Conservation (phyloP, 495 filamentous ascomycete genomes). For the Talaromyces ruber region DNA sequence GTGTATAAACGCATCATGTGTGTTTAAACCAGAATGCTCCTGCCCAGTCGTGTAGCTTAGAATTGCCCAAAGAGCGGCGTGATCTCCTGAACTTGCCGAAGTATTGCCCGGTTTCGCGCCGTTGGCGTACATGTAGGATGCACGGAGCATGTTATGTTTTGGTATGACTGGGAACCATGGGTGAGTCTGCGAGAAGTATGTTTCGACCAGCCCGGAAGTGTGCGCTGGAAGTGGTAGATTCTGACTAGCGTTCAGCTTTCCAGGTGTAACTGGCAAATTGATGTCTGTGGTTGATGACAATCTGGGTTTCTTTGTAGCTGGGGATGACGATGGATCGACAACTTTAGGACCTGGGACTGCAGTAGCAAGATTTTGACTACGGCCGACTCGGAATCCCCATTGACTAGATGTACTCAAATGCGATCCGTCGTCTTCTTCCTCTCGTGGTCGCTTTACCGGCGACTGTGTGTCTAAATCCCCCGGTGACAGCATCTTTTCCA, state of each 20-base stretch:
- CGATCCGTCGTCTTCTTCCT: conserved; percentile 20
- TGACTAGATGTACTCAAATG: conserved; percentile 13
- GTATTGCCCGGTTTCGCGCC: conserved; percentile 29
- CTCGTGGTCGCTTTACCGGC: conserved; percentile 29
- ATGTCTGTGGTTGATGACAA: conserved; percentile 9
- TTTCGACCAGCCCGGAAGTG: conserved; percentile 57
- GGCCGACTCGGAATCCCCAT: conserved; percentile 29
- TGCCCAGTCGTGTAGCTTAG: conserved; percentile 46
- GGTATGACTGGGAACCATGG: conserved; percentile 66
- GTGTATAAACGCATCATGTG: conserved; percentile 4
- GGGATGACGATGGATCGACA: conserved; percentile 17
- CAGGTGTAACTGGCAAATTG: conserved; percentile 5
- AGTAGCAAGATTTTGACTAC: conserved; percentile 17
- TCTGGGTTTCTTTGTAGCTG: conserved; percentile 21
- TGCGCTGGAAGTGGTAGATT: conserved; percentile 46
- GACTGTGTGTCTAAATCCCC: conserved; percentile 16
- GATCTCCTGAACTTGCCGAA: conserved; percentile 42
- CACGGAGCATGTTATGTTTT: conserved; percentile 55
- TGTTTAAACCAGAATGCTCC: conserved; percentile 12
- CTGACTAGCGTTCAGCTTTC: conserved; percentile 11
- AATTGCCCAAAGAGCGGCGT: conserved; percentile 57
- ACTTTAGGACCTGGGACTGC: conserved; percentile 23
- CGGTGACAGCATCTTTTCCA: conserved; percentile 47
- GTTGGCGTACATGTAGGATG: conserved; percentile 43
- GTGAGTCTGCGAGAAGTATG: conserved; percentile 66